These are phyloP conservation scores for Coccomyxa subellipsoidea DNA, from an alignment of 163 green algal genomes.

Conservation along the genomic window DNA sequence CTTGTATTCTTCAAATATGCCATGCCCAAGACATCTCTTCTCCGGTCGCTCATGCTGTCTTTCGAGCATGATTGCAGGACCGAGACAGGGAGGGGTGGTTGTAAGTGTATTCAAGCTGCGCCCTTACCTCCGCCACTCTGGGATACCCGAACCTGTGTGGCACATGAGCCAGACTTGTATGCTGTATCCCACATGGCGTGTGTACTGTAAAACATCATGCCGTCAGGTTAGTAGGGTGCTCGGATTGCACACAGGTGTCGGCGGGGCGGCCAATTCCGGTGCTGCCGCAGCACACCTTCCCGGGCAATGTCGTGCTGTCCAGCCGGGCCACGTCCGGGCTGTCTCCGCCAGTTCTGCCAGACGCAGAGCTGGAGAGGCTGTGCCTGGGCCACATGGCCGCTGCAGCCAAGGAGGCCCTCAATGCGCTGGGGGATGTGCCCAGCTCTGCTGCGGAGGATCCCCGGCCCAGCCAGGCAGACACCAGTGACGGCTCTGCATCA, in stretches of 20 bases:
- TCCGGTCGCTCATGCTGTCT: too few species aligned
- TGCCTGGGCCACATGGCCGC: conserved; percentile 45
- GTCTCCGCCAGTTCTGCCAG: conserved; percentile 19
- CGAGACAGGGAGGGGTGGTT: too few species aligned
- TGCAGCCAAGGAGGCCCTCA: conserved; percentile 15
- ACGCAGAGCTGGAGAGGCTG: conserved; percentile 59
- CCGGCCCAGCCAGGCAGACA: background rate
- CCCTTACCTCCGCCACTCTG: too few species aligned
- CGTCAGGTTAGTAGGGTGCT: background rate
- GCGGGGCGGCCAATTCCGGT: conserved; percentile 59
- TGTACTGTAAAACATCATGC: background rate
- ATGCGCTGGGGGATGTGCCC: conserved; percentile 9
- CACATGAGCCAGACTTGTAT: too few species aligned
- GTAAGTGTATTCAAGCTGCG: too few species aligned
- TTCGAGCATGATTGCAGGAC: too few species aligned
- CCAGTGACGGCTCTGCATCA: background rate
- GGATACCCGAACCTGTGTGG: too few species aligned
- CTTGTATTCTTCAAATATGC: background rate
- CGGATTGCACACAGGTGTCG: conserved; percentile 27
- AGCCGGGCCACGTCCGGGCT: conserved; percentile 6
- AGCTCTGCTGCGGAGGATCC: background rate
- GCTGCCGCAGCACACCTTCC: conserved; percentile 53
- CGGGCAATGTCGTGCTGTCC: conserved; percentile 54
- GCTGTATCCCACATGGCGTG: too few species aligned
- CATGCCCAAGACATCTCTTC: too few species aligned